Base-by-base conservation (phyloP, 192 early-diverging fungal species). In the Podila clonocystis region DNA sequence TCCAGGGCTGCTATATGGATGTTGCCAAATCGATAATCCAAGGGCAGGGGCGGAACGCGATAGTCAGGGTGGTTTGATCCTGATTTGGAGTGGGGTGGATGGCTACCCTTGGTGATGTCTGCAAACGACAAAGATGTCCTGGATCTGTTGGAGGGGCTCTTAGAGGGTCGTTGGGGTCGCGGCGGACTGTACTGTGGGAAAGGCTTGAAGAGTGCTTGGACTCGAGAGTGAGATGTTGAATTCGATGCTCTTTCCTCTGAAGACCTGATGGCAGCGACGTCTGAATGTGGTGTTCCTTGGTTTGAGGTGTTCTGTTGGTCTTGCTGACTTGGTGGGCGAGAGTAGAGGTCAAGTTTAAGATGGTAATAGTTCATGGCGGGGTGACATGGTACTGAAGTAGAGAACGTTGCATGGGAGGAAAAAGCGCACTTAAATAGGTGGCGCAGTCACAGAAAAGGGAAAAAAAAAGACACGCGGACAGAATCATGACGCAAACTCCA, bases 321-420 rank as follows among this genome's bases (percentile, higher is more conserved):
- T 26, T 31, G 49, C 28, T 41, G 55, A 7, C 4, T 48, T 31
- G 30, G 31, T 20, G 58, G 68, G 9, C 19, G 34, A 15, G 68
- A 60, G 67, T 68, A 83, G 28, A 83, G 69, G 45, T 83, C 74
- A 49, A 83, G 67, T 65, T 83, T 83, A 50, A 83, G 74, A 70
- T 83, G 82, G 70, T 83, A 83, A 76, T 45, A 77, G 63, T 77
- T 45, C 82, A 83, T 83, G 60, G 63, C 67, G 78, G 28, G 29
- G 62, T 38, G 58, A 55, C 78, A 74, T 82, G 20, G 78, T 57
- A 36, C 29, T 26, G 49, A 29, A 62, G 41, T 50, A 20, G 9
- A 63, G n/a, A 63, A 15, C 34, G 41, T n/a, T 55, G 52, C 52
- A 55, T 55, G 20, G 20, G 20, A 55, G 52, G 2, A 17, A 41